Evolutionary conservation across 2,329 filamentous ascomycete genomes (phyloP).

Genomic region (Pseudogymnoascus sp.): DNA sequence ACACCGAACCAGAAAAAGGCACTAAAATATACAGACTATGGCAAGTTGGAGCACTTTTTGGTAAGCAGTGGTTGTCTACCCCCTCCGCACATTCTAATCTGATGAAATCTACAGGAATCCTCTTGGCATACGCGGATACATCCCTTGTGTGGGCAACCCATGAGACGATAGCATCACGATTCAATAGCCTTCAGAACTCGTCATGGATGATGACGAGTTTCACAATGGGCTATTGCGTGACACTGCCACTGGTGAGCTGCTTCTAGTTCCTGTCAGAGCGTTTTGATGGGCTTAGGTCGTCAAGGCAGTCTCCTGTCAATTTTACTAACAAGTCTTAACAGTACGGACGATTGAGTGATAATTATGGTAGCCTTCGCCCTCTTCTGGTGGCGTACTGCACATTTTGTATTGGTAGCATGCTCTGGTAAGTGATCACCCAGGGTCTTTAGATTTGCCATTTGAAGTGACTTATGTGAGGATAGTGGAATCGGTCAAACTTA

Average conservation of each 20-base stretch:
- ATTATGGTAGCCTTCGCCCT: not conserved
- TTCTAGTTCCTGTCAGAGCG: not conserved
- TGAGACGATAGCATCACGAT: constrained; percentile 18
- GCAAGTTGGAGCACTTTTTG: constrained; percentile 1
- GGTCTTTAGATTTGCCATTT: not conserved
- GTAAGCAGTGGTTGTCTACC: not conserved
- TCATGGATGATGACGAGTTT: constrained; percentile 21
- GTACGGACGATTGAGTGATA: constrained; percentile 11
- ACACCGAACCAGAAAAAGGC: not conserved
- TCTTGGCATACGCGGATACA: constrained; percentile 17
- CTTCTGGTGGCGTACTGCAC: constrained; percentile 1
- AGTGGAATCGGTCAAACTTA: constrained; percentile 1
- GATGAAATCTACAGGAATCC: constrained; percentile 14
- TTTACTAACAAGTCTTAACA: not conserved
- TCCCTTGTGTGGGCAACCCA: constrained; percentile 19
- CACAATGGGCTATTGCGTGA: constrained; percentile 18
- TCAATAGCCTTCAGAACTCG: constrained; percentile 15
- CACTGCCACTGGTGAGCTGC: constrained; percentile 14
- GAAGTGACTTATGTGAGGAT: not conserved
- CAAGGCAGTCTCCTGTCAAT: not conserved
- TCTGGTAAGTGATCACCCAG: not conserved
- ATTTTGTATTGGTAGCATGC: constrained; percentile 3
- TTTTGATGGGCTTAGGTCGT: not conserved
- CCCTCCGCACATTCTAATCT: constrained; percentile 9
- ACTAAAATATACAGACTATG: not conserved